A percentile compares a stretch with the other conserved stretches of the same genome.
phyloP scores from a whole-genome alignment of 805 yeast genomes.

The Grigorovia transvaalensis region DNA sequence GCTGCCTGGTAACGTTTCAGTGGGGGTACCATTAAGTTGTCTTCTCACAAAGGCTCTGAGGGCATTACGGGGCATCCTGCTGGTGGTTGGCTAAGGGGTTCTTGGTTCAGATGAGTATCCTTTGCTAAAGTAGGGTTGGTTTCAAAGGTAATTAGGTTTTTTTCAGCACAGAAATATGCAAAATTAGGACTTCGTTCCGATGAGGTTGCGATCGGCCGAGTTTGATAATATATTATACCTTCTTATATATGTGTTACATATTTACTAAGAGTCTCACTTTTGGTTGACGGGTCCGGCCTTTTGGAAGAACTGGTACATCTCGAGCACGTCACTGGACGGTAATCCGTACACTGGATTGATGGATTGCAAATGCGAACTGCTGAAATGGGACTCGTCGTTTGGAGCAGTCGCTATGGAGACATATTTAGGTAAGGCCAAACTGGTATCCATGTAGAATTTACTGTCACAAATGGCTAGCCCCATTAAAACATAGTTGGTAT shows the following conservation, averaged over 20 bases:
- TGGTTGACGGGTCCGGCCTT: not conserved
- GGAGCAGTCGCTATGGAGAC: not conserved
- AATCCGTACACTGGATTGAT: constrained; percentile 53
- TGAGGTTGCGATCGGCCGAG: too few species aligned
- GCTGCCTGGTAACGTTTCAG: not conserved
- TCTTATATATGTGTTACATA: not conserved
- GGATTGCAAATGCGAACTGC: not conserved
- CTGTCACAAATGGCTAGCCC: constrained; percentile 43
- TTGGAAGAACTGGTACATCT: constrained; percentile 8
- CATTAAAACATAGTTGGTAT: constrained; percentile 71
- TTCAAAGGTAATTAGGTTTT: too few species aligned
- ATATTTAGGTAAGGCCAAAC: not conserved
- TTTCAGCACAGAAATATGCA: too few species aligned
- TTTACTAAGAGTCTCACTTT: not conserved
- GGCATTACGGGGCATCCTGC: not conserved
- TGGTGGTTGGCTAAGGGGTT: not conserved
- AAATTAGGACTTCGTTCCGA: too few species aligned
- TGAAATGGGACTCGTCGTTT: not conserved
- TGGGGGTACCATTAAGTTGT: not conserved
- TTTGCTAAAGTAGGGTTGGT: not conserved
- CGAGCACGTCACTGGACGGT: constrained; percentile 31
- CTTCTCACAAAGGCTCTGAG: not conserved
- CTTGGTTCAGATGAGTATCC: too few species aligned
- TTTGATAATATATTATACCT: too few species aligned
- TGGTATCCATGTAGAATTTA: not conserved